Base-by-base conservation (phyloP, 805 yeast species). In the Wickerhamiella brachini region DNA sequence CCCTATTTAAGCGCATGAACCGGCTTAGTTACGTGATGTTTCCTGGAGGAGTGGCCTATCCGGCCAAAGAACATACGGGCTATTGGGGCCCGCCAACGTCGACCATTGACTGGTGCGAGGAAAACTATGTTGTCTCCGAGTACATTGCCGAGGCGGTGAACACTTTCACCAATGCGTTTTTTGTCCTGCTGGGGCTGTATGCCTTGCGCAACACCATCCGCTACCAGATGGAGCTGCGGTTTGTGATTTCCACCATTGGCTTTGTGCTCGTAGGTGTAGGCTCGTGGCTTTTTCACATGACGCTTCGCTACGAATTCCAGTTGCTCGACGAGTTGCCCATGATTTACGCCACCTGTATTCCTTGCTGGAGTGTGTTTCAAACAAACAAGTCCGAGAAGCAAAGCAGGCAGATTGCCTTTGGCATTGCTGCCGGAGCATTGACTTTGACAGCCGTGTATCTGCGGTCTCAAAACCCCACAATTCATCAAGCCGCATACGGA, bases 101-200 rank as follows among this genome's bases (percentile, higher is more conserved):
- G 39, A 89, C 97, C n/a, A 93, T 93, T 39, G 98, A 90, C 63
- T 90, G 97, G 97, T 90, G 98, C 68, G 98, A 90, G 62, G 97
- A 93, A 66, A 90, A 90, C 69, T 90, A 90, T 64, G 90, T 88
- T 10, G 85, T 89, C 1, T 76, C 90, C 12, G 76, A 76, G 12
- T 93, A 85, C 61, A 74, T 93, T 49, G 97, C 97, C 3, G 98
- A 93, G 65, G 83, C 86, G 51, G 75, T 90, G 53, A 93, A 93
- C 63, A 85, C 97, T 2, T 59, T 80, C 24, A 87, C 98, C 44
- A 93, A 93, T 56, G 67, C 74, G 1, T 70, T 71, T 34, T 80
- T 79, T 58, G 68, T 69, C 49, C 43, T 39, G 57, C 65, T 78
- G 20, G 95, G 94, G 0, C 46, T 61, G n/a, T 82, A 72, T 62